Evolutionary conservation across 345 rosid species (phyloP), one percentile per base, ranked within the genome.

Genomic region (Aegle marmelos): DNA sequence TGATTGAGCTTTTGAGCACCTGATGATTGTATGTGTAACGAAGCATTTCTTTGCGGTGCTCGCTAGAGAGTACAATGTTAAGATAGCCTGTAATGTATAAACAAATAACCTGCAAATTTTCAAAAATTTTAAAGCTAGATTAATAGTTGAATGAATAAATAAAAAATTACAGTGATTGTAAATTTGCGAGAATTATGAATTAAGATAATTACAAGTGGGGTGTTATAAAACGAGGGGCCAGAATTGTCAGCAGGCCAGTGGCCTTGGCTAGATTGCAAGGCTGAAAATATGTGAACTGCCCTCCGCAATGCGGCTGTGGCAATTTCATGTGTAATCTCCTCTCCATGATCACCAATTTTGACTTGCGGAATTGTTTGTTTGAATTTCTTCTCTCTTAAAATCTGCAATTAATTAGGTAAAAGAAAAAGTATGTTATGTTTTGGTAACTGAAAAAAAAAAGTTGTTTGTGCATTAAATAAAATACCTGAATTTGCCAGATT

Each of bases 21-120:
- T 88, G 91, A 75, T 87, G 91, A 76, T 77, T 78, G 73, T 68
- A 87, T 22, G 82, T 82, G 53, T 84, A 89, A 45, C 92, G 84
- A 28, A 87, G 84, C 58, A 84, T 86, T 72, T 89, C 90, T 63
- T 73, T 83, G 2, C 70, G 76, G 81, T 89, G 87, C 66, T 87
- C 90, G 24, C 59, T 17, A 50, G 85, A 72, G 34, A 89, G 74
- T 58, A 87, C 79, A 54, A 76, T 67, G 56, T 82, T 53, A 21
- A 84, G 86, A 69, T 81, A 73, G n/a, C 90, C 90, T 30, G 87
- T 87, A 62, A 89, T 79, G 36, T 79, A 84, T 61, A 86, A 21
- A 69, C 81, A 79, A 34, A 87, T 79, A 0, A 86, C 84, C 91
- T 86, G 70, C 68, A 27, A 74, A 53, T 0, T 14, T 28, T 62